Conservation (phyloP, 768 basidiomycete genomes). For the Agaricus sinodeliciosus region DNA sequence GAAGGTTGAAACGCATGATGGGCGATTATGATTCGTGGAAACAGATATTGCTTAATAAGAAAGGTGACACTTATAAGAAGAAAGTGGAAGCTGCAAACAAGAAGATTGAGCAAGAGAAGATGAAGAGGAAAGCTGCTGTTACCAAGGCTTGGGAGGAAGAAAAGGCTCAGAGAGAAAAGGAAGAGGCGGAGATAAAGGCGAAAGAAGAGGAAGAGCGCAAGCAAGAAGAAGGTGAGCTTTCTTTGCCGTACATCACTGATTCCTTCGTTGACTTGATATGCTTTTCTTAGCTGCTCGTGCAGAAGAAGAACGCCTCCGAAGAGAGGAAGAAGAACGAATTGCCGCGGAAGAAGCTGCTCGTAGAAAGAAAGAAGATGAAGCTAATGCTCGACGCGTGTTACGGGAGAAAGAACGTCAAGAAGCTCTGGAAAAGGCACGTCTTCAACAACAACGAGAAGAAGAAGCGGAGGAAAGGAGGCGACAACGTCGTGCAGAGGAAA, state of each 20-base stretch:
- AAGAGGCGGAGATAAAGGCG: conserved; percentile 43
- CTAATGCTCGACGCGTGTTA: conserved; percentile 40
- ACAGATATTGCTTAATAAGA: conserved; percentile 47
- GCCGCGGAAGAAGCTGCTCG: conserved; percentile 50
- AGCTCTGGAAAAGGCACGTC: conserved; percentile 46
- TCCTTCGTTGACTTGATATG: neutral
- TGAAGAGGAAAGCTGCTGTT: conserved; percentile 52
- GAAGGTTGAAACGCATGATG: conserved; percentile 64
- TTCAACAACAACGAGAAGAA: conserved; percentile 60
- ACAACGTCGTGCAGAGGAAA: conserved; percentile 33
- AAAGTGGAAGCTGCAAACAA: conserved; percentile 47
- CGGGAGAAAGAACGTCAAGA: conserved; percentile 47
- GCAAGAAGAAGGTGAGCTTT: conserved; percentile 43
- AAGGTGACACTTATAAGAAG: conserved; percentile 58
- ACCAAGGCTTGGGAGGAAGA: conserved; percentile 58
- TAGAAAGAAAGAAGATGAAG: conserved; percentile 52
- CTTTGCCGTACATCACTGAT: neutral
- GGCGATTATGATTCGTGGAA: conserved; percentile 56
- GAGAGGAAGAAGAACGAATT: conserved; percentile 43
- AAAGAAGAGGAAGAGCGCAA: conserved; percentile 49
- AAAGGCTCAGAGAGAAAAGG: conserved; percentile 36
- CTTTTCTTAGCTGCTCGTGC: conserved; percentile 39
- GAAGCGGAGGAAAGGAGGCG: conserved; percentile 49
- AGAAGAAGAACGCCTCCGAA: conserved; percentile 42
- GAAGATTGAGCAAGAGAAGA: conserved; percentile 84